Conservation (phyloP, 2,329 filamentous ascomycete genomes). For the Epichloe sibirici region DNA sequence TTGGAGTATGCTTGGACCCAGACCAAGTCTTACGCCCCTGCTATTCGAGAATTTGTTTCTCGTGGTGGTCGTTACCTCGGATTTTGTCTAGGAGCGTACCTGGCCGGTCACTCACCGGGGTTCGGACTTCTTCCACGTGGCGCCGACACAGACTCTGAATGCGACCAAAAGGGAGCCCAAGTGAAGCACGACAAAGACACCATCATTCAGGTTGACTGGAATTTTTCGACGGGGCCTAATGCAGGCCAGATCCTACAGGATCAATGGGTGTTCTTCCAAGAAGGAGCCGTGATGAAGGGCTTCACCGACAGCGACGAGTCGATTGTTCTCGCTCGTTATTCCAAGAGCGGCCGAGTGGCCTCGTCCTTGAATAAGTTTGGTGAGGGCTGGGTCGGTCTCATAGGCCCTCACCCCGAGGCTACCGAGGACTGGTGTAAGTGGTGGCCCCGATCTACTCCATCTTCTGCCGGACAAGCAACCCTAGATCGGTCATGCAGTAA, state of each 20-base stretch:
- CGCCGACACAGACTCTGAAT: constrained; percentile 8
- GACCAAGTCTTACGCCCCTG: constrained; percentile 8
- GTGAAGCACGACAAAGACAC: constrained; percentile 11
- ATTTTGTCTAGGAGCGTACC: constrained; percentile 17
- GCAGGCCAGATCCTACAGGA: constrained; percentile 9
- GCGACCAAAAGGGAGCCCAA: constrained; percentile 8
- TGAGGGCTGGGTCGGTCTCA: constrained; percentile 15
- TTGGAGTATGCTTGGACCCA: constrained; percentile 11
- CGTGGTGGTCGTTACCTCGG: constrained; percentile 15
- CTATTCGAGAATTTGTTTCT: constrained; percentile 12
- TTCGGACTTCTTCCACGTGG: constrained; percentile 12
- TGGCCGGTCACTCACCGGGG: constrained; percentile 13
- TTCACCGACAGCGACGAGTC: constrained; percentile 6
- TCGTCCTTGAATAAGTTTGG: constrained; percentile 13
- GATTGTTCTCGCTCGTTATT: constrained; percentile 13
- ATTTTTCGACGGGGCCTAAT: constrained; percentile 9
- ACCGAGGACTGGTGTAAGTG: constrained; percentile 15
- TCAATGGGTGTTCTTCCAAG: constrained; percentile 17
- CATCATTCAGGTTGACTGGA: constrained; percentile 15
- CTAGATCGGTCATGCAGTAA: background rate
- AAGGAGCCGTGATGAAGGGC: constrained; percentile 13
- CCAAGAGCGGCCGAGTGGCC: constrained; percentile 12
- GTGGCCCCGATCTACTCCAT: background rate
- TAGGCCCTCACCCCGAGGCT: constrained; percentile 16
- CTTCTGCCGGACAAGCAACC: too few relatives aligned